These are phyloP conservation scores for Fusarium sarcochroum DNA, from an alignment of 2,329 filamentous ascomycete species.

Conservation along the genomic window DNA sequence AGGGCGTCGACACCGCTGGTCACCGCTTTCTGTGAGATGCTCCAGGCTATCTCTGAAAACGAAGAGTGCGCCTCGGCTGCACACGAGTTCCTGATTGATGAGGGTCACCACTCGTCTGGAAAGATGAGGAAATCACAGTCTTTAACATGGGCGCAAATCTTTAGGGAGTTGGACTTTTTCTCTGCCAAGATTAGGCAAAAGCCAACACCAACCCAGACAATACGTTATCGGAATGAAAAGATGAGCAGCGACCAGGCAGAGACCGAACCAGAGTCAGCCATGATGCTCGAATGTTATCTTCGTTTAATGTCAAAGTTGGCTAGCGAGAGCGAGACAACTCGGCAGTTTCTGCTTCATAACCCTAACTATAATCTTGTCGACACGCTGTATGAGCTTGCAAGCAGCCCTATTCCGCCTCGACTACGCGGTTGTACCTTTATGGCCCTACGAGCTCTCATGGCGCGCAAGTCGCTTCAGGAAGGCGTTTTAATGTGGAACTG, in stretches of 20 bases:
- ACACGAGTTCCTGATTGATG: conserved; percentile 91
- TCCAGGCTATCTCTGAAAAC: conserved; percentile 88
- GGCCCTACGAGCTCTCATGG: conserved; percentile 81
- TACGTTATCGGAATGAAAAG: conserved; percentile 70
- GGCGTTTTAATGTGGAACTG: conserved; percentile 83
- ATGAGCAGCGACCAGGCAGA: conserved; percentile 78
- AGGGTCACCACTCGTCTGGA: conserved; percentile 78
- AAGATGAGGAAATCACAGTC: conserved; percentile 87
- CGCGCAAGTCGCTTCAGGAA: conserved; percentile 77
- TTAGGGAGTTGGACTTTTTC: conserved; percentile 90
- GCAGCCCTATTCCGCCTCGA: conserved; percentile 80
- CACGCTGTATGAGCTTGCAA: conserved; percentile 83
- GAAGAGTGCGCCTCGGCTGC: conserved; percentile 86
- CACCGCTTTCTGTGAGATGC: conserved; percentile 96
- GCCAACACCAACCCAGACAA: conserved; percentile 61
- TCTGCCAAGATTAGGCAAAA: conserved; percentile 83
- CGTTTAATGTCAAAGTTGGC: conserved; percentile 88
- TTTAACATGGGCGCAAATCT: conserved; percentile 93
- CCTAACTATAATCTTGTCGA: conserved; percentile 77
- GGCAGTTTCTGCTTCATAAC: conserved; percentile 79
- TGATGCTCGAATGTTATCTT: conserved; percentile 96
- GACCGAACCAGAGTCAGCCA: conserved; percentile 89
- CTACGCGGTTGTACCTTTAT: conserved; percentile 88
- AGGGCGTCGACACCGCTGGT: conserved; percentile 96
- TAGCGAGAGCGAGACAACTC: conserved; percentile 78